Evolutionary conservation across 768 basidiomycete genomes (phyloP).

Genomic region (Porphyrellus cyaneotinctus): DNA sequence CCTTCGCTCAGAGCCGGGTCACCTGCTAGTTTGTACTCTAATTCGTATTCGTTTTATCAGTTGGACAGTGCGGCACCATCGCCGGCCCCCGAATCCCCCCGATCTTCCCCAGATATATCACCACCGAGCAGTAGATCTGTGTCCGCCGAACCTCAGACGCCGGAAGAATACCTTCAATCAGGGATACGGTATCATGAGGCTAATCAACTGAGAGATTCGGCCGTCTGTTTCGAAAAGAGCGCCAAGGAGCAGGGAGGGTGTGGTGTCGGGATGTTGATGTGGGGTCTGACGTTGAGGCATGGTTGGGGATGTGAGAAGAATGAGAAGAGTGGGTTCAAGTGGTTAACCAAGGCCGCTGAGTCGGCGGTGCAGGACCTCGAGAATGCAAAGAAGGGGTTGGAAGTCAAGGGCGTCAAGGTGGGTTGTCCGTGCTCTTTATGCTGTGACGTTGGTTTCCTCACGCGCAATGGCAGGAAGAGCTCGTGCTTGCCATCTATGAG

Average conservation of each 20-base stretch:
- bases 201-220: conserved; percentile 64
- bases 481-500: conserved; percentile 87
- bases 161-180: conserved; percentile 68
- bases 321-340: conserved; percentile 74
- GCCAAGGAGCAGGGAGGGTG: conserved; percentile 75
- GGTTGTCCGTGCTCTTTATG: not conserved
- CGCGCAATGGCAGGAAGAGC: conserved; percentile 50
- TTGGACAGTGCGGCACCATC: conserved; percentile 45
- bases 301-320: conserved; percentile 87
- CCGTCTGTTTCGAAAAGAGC: conserved; percentile 69
- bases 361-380: conserved; percentile 74
- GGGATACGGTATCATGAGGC: conserved; percentile 79
- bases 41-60: conserved; percentile 61
- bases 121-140: conserved; percentile 15
- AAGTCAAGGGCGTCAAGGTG: conserved; percentile 54
- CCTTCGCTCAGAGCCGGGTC: conserved; percentile 37
- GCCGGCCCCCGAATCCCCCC: conserved; percentile 31
- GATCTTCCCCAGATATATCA: conserved; percentile 12
- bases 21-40: conserved; percentile 49
- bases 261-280: conserved; percentile 90
- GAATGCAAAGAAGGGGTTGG: conserved; percentile 49
- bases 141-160: conserved; percentile 33
- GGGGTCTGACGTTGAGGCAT: conserved; percentile 78
- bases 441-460: not conserved
- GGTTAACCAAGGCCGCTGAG: conserved; percentile 81